Percentiles rank a stretch among this genome's conserved stretches.
phyloP scores from a whole-genome alignment of 2,329 filamentous ascomycete species.

The Pyrenophora seminiperda region DNA sequence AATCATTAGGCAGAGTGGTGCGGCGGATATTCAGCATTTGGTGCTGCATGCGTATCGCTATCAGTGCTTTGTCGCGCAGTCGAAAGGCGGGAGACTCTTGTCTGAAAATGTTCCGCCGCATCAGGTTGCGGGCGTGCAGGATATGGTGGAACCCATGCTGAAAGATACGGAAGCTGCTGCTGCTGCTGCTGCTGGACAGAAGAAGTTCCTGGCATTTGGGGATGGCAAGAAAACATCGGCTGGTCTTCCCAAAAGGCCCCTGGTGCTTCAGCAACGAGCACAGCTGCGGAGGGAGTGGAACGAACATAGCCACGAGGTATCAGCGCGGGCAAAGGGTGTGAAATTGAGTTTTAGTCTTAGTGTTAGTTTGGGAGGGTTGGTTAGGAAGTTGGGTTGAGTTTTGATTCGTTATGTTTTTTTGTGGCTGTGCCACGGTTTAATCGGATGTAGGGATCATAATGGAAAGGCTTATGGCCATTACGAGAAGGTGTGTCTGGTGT shows the following conservation, averaged over 20 bases:
- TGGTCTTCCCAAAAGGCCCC: conserved; percentile 12
- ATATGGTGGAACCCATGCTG: conserved; percentile 27
- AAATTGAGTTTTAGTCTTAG: conserved; percentile 41
- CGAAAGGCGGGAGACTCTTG: conserved; percentile 29
- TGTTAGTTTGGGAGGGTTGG: conserved; percentile 31
- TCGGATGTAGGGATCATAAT: too few relatives aligned
- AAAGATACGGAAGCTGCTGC: conserved; percentile 24
- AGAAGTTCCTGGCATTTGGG: conserved; percentile 4
- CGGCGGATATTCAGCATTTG: conserved; percentile 29
- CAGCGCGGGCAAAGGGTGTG: conserved; percentile 31
- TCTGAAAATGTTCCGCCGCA: conserved; percentile 37
- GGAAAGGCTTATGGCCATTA: too few relatives aligned
- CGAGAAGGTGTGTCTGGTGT: too few relatives aligned
- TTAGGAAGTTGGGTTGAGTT: conserved; percentile 28
- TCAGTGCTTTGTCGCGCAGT: conserved; percentile 34
- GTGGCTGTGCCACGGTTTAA: too few relatives aligned
- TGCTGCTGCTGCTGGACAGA: too few relatives aligned
- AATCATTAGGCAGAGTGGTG: conserved; percentile 27
- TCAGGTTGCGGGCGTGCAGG: conserved; percentile 21
- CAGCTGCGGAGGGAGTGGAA: conserved; percentile 35
- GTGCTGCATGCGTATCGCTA: conserved; percentile 42
- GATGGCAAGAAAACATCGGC: conserved; percentile 13
- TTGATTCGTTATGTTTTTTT: not conserved
- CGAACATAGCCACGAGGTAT: conserved; percentile 32
- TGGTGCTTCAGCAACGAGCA: conserved; percentile 29